Evolutionary conservation across 1,139 yeast species (phyloP).

Genomic region (Taphrina flavorubra): DNA sequence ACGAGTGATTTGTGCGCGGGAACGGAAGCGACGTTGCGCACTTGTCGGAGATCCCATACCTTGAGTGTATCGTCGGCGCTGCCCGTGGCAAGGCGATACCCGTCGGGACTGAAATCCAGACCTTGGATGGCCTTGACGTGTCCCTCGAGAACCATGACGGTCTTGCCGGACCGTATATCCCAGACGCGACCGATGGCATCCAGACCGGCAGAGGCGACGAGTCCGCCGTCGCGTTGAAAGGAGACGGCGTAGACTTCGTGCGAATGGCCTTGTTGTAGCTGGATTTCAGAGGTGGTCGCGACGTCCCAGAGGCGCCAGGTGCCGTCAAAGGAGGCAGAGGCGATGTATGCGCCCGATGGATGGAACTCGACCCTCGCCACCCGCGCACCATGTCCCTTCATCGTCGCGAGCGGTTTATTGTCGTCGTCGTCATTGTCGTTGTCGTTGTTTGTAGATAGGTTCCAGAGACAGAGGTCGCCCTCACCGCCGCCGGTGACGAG

Average conservation of each 20-base stretch:
- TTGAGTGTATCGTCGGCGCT: constrained; percentile 82
- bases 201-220: constrained; percentile 76
- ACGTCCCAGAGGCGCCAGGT: constrained; percentile 93
- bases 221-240: constrained; percentile 78
- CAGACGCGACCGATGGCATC: constrained; percentile 79
- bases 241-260: constrained; percentile 69
- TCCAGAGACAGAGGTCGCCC: constrained; percentile 50
- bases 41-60: constrained; percentile 81
- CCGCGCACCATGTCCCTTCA: constrained; percentile 60
- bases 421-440: background rate
- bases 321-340: constrained; percentile 79
- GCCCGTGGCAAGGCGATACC: constrained; percentile 77
- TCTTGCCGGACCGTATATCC: constrained; percentile 84
- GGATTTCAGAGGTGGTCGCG: constrained; percentile 56
- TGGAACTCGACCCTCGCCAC: constrained; percentile 71
- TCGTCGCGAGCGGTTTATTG: constrained; percentile 46
- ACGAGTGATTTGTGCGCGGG: constrained; percentile 80
- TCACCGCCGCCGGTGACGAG: constrained; percentile 45
- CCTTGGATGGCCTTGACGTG: constrained; percentile 77
- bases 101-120: constrained; percentile 77
- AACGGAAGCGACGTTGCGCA: constrained; percentile 59
- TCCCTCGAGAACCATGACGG: constrained; percentile 64
- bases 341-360: constrained; percentile 63
- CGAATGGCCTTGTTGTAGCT: constrained; percentile 83
- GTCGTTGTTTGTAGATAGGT: background rate